Evolutionary conservation across 768 basidiomycete genomes (phyloP).

Genomic region (Amanita pseudoporphyria): DNA sequence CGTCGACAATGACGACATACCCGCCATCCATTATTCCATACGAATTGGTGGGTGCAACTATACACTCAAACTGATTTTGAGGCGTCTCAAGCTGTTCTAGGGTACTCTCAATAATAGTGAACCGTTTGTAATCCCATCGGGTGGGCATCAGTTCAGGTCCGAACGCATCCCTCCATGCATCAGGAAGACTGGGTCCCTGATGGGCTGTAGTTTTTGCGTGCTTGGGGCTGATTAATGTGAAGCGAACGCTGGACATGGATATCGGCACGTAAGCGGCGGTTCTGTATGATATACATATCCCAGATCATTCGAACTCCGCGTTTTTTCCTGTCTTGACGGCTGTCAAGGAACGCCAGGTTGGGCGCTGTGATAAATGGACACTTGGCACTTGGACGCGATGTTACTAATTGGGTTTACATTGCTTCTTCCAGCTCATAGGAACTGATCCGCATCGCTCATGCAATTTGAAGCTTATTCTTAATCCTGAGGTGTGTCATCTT

Average conservation of each 20-base stretch:
- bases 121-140: not conserved
- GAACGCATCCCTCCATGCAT: not conserved
- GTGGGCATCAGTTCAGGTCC: not conserved
- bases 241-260: not conserved
- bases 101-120: not conserved
- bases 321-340: not conserved
- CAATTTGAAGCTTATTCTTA: no score
- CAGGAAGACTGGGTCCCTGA: not conserved
- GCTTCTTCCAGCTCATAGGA: no score
- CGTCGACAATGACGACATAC: not conserved
- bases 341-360: no score
- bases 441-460: no score
- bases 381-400: no score
- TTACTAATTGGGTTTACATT: no score
- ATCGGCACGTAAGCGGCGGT: no score
- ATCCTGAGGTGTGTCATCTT: no score
- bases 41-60: not conserved
- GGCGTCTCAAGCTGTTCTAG: not conserved
- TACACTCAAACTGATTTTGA: not conserved
- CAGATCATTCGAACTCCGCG: not conserved
- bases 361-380: no score
- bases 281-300: not conserved
- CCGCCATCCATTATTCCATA: conserved; percentile 2
- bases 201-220: not conserved
- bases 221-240: not conserved